Conservation (phyloP, 768 basidiomycete species). For the Trametes cinnabarina region DNA sequence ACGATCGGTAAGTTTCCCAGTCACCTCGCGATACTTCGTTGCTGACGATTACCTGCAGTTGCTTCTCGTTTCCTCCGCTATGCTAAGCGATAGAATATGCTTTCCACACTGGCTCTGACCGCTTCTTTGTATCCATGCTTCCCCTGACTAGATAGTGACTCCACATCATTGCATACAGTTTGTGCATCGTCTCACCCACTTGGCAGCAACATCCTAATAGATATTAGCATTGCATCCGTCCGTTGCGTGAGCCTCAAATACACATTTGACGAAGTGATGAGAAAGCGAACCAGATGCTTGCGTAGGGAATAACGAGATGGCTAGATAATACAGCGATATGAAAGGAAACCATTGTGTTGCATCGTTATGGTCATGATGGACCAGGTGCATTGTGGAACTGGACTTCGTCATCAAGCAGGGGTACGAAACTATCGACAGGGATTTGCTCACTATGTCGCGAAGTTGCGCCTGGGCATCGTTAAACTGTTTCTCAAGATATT, state of each 20-base stretch:
- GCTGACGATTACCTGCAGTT: conserved; percentile 34
- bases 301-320: neutral
- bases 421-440: too few relatives aligned
- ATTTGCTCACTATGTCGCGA: conserved; percentile 65
- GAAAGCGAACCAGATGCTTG: too few relatives aligned
- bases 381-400: conserved; percentile 54
- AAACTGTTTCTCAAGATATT: conserved; percentile 92
- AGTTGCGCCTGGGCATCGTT: conserved; percentile 86
- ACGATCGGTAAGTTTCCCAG: conserved; percentile 53
- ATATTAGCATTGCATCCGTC: too few relatives aligned
- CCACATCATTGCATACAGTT: too few relatives aligned
- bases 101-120: neutral
- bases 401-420: neutral
- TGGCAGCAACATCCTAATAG: too few relatives aligned
- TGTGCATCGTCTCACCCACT: too few relatives aligned
- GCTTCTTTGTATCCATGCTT: too few relatives aligned
- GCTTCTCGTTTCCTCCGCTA: conserved; percentile 73
- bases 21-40: too few relatives aligned
- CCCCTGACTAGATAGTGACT: neutral
- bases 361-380: conserved; percentile 20
- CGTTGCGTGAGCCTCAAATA: too few relatives aligned
- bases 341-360: neutral
- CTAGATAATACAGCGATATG: conserved; percentile 3
- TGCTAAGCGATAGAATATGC: conserved; percentile 52
- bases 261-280: too few relatives aligned